Base-by-base conservation (phyloP, 2,329 filamentous ascomycete species). In the Apiospora aurea region DNA sequence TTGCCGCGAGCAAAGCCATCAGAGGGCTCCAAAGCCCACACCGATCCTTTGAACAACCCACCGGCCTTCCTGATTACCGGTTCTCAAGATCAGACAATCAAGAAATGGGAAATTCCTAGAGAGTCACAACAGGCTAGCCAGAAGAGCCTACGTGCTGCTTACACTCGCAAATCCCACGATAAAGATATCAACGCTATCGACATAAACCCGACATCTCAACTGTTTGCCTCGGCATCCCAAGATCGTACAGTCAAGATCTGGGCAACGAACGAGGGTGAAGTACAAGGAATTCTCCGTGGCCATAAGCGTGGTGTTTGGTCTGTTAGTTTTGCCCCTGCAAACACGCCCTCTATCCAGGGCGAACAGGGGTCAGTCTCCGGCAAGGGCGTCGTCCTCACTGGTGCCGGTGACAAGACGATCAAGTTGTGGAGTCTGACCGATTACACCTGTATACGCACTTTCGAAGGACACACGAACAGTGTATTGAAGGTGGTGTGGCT, bases 121-220 rank as follows among this genome's bases (percentile, higher is more conserved):
- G 80, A 88, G 69, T 80, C 84, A 46, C 84, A 86, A 69, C 81
- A 83, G 72, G 76, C 78, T 24, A 81, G 84, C 67, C 89, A 88
- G 73, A 87, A 88, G 72, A 86, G 88, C 13, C 84, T 90, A 13
- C 86, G 91, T 76, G 94, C 94, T 53, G 83, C 91, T 5, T 99
- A 94, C 81, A 98, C 96, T 0, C 90, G 96, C 71, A 97, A 98
- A 82, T 96, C 96, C 0, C 96, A 99, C 82, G 96, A 99, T 79
- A 99, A 99, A 81, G 96, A 99, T 76, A 99, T 99, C 83, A 99
- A 99, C 78, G 95, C 96, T 2, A 89, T 99, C 69, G 94, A 97
- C 75, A 87, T 96, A 14, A 94, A 95, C 75, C 88, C 91, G 29
- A 87, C 89, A 1, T 90, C 90, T 5, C 89, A 91, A n/a, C 83